Evolutionary conservation across 2,329 filamentous ascomycete species (phyloP), one percentile per base, ranked within the genome.

Genomic region (Penicillium aurantiogriseum): DNA sequence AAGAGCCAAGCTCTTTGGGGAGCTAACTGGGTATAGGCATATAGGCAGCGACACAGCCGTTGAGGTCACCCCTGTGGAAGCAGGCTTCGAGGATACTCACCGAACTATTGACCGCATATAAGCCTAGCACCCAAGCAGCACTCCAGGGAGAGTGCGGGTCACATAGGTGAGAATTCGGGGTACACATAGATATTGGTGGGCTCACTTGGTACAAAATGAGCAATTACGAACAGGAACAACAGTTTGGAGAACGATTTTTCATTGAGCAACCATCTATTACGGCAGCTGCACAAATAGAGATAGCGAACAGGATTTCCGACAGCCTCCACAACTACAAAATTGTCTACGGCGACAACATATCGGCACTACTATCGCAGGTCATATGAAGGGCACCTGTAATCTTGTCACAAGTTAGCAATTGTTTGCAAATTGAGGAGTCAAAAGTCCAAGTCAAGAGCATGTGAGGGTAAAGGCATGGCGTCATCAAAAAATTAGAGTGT

Each of bases 401-500:
- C 58, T 63, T 61, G 47, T 43, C 49, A 27, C 56, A 31, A 53
- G 58, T 67, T 64, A 67, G 65, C 64, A 64, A 63, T 63, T 65
- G 65, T 61, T 61, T 57, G 55, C 43, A 56, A 45, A 58, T 42
- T 27, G 36, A 21, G 4, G 23, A 33, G 35, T 39, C n/a, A 56
- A 51, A 36, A 48, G 31, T 43, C 29, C 35, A 60, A 46, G 52
- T 40, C 46, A 62, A 58, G 42, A 46, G 38, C 51, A 52, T 55
- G 51, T 49, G 48, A 56, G 49, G 56, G 25, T 52, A 25, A 13
- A 36, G 40, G 52, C 46, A 58, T 58, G 72, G 72, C 71, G 76
- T 87, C 85, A 86, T 83, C 74, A 86, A 87, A 87, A 87, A 87
- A 87, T 87, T 87, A 87, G 84, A 87, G 83, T 87, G 80, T 83